phyloP scores from a whole-genome alignment of 306 rosid genomes.

The Malus fusca region DNA sequence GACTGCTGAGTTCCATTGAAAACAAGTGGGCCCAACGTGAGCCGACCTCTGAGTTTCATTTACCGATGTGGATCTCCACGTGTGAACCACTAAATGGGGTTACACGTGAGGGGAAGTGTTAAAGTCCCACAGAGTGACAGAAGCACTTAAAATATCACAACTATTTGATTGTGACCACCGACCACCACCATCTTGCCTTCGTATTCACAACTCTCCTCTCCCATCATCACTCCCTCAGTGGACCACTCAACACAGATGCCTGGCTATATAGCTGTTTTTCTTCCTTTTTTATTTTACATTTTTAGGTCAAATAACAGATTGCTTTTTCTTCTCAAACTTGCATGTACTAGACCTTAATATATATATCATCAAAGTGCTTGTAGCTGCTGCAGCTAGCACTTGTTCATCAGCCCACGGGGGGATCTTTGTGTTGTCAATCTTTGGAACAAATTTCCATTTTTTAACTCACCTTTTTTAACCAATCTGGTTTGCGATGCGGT shows the following conservation, averaged over 20 bases:
- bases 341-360: not conserved
- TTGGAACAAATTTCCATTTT: slow-evolving; percentile 5
- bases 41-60: no score
- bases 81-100: no score
- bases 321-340: not conserved
- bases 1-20: no score
- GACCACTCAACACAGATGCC: slow-evolving; percentile 9
- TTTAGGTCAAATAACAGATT: not conserved
- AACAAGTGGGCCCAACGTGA: no score
- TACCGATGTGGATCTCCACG: no score
- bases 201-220: slow-evolving; percentile 20
- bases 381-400: not conserved
- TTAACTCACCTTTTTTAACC: not conserved
- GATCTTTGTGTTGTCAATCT: not conserved
- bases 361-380: not conserved
- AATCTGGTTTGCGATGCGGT: slow-evolving; percentile 1
- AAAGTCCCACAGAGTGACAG: not conserved
- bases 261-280: not conserved
- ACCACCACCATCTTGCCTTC: slow-evolving; percentile 30
- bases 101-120: no score
- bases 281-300: not conserved
- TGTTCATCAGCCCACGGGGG: not conserved
- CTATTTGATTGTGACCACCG: slow-evolving; percentile 32
- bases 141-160: not conserved
- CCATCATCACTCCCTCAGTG: slow-evolving; percentile 15